Evolutionary conservation across 2,329 filamentous ascomycete species (phyloP), one percentile per base, ranked within the genome.

Genomic region (Beauveria pseudobassiana): DNA sequence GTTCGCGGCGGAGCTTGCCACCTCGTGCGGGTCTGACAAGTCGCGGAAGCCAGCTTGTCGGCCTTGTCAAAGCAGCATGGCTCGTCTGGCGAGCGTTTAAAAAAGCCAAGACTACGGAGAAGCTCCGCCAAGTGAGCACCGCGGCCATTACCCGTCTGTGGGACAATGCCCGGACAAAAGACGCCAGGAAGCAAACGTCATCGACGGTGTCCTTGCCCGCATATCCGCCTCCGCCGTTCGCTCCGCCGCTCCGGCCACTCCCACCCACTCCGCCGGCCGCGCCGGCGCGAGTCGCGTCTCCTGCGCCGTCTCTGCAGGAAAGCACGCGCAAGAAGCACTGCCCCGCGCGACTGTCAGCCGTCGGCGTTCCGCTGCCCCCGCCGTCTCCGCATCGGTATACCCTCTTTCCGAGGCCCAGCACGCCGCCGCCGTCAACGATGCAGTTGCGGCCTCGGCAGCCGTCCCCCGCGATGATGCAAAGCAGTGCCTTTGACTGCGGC

Each of bases 401-500:
- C 9, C 42, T 56, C 5, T 42, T 45, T 18, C 45, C 56, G 12
- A 7, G 22, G 43, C 30, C 18, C 16, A 49, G 28, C 20, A 40
- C 45, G 6, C 6, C 26, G 18, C 24, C 54, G n/a, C 8, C 55
- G n/a, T n/a, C n/a, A 40, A n/a, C 14, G 20, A 38, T 26, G 2
- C 65, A 56, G 26, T 22, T 63, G 48, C 40, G 18, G 45, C 20
- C n/a, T 14, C 45, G 26, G 43, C 30, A n/a, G 40, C 18, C 16
- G 1, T 18, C 16, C 24, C 40, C 8, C 5, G 14, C 42, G n/a
- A 40, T 18, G n/a, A 40, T 18, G 1, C 66, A 68, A 24, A 65
- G 65, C 42, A 75, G 73, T 63, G 69, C 66, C 12, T 75, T 74
- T 62, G 69, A 70, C 30, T 64, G 42, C 59, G 73, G 75, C 48